These are phyloP conservation scores for Cladorrhinum samala DNA, from an alignment of 495 filamentous ascomycete genomes.

Conservation along the genomic window DNA sequence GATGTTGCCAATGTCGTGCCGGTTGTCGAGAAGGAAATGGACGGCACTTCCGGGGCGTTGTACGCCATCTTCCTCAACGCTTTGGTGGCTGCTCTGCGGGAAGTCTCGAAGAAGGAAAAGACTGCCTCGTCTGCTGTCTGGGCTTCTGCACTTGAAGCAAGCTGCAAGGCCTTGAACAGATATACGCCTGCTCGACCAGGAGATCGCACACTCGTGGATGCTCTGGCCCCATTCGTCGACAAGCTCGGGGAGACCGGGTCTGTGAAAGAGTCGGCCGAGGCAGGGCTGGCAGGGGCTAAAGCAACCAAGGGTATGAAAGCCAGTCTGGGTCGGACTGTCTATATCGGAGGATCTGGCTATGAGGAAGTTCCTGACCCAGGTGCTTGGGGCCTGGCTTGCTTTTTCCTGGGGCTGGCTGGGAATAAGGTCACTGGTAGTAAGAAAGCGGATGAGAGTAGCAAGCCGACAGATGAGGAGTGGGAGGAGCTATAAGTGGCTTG, in stretches of 20 bases:
- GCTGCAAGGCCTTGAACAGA: constrained; percentile 61
- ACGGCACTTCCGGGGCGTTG: constrained; percentile 90
- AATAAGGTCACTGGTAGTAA: constrained; percentile 14
- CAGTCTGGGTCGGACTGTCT: constrained; percentile 80
- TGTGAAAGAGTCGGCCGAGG: constrained; percentile 63
- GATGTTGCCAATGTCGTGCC: constrained; percentile 71
- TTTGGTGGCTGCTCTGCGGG: constrained; percentile 66
- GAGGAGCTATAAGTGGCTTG: constrained; percentile 13
- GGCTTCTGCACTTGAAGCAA: constrained; percentile 66
- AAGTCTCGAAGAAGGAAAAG: constrained; percentile 36
- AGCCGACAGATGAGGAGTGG: constrained; percentile 16
- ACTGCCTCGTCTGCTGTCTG: constrained; percentile 55
- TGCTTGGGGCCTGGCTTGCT: constrained; percentile 74
- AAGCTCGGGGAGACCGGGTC: constrained; percentile 56
- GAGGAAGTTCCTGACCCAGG: constrained; percentile 87
- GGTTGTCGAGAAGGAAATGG: constrained; percentile 86
- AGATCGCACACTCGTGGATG: constrained; percentile 88
- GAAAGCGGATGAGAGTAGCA: not conserved
- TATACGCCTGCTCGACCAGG: constrained; percentile 90
- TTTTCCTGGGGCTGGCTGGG: constrained; percentile 69
- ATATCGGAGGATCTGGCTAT: constrained; percentile 78
- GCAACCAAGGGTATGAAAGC: constrained; percentile 87
- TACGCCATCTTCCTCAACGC: constrained; percentile 96
- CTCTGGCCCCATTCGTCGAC: constrained; percentile 80
- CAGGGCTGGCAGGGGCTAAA: constrained; percentile 69